Evolutionary conservation across 1,284 basidiomycete species (phyloP), one percentile per base, ranked within the genome.

Genomic region (Ganoderma multipileum): DNA sequence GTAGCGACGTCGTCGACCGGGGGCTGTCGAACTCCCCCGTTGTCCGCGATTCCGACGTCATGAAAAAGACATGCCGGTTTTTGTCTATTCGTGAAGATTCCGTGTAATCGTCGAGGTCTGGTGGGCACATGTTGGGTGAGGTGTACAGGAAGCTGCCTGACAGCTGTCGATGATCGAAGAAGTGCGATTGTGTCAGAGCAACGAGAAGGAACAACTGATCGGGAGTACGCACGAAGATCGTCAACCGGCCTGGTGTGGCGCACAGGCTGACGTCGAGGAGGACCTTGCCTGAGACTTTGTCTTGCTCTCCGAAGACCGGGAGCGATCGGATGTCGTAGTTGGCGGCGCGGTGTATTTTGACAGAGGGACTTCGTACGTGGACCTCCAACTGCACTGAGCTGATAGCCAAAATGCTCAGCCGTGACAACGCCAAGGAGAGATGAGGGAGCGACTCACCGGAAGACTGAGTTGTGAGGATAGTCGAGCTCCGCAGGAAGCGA

Each of bases 101-200:
- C 36, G 75, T 70, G n/a, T 73, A 74, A 52, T 75, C 73, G 9
- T 64, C 42, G 30, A 26, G 44, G 28, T 76, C 73, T 36, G 80
- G 50, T n/a, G 77, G 50, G 76, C 73, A 33, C 79, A 72, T 61
- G 76, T 74, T 39, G 78, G 74, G 33, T 79, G 82, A 81, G 62
- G 78, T 76, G 75, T 87, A 89, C n/a, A 82, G 79, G 75, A 92
- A 89, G 8, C 82, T 76, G 14, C 91, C 91, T 80, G 91, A 89
- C 68, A 92, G 79, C 91, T 92, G 73, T 36, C 28, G 38, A 38
- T 36, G 41, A 33, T 60, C 59, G 41, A 26, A 14, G 36, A 26
- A 16, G 63, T 52, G 33, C 69, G 12, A 61, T 57, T 14, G 54
- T 30, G 26, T 61, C 60, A 30, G 60, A 74, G 60, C 66, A 64